A percentile compares a stretch with the other conserved stretches of the same genome.
These are phyloP conservation scores for Brassica nigra DNA, from an alignment of 345 rosid species.

Conservation along the genomic window DNA sequence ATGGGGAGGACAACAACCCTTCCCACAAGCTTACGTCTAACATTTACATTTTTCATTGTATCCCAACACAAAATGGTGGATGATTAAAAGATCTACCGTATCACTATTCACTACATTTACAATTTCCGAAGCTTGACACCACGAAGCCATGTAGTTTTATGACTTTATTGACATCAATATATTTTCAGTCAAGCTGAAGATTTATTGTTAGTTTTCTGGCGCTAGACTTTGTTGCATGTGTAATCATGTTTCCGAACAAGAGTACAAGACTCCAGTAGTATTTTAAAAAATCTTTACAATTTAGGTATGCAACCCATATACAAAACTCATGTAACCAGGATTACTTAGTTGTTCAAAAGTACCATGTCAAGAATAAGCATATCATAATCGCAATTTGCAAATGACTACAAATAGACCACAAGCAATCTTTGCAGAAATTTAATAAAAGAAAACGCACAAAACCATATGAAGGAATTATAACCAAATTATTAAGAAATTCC, in stretches of 20 bases:
- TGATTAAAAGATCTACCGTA: not conserved
- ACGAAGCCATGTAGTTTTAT: too few relatives aligned
- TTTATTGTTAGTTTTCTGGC: not conserved
- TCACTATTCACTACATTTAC: not conserved
- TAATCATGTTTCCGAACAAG: not conserved
- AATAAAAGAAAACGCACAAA: not conserved
- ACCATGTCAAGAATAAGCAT: not conserved
- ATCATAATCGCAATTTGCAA: not conserved
- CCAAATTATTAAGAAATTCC: not conserved
- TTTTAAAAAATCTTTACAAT: not conserved
- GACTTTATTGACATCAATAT: too few relatives aligned
- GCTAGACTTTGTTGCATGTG: not conserved
- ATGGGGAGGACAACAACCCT: not conserved
- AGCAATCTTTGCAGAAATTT: not conserved
- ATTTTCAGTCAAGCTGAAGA: too few relatives aligned
- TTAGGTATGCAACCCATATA: not conserved
- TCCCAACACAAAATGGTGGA: not conserved
- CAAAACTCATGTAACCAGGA: not conserved
- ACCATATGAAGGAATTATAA: not conserved
- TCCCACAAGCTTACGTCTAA: not conserved
- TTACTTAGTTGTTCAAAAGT: not conserved
- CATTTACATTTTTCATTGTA: not conserved
- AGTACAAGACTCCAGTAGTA: not conserved
- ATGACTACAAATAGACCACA: not conserved
- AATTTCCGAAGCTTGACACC: not conserved